phyloP scores from a whole-genome alignment of 1,139 yeast species.

The Zygoascus meyerae region DNA sequence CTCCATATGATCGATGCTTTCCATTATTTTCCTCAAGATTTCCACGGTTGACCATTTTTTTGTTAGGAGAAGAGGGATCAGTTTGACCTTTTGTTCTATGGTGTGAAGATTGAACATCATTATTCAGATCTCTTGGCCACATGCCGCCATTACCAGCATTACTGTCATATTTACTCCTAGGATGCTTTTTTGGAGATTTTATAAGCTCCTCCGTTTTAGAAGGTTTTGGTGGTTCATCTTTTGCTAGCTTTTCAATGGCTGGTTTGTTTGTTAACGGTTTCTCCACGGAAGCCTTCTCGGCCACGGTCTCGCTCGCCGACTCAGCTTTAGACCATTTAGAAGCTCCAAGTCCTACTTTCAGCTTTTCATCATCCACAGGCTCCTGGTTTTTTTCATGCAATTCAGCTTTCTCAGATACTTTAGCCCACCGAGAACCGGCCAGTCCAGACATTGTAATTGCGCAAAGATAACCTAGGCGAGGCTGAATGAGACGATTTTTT shows the following conservation, averaged over 20 bases:
- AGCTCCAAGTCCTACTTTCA: not conserved
- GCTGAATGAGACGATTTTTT: no score
- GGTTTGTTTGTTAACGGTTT: not conserved
- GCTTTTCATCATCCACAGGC: not conserved
- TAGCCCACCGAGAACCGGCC: constrained; percentile 5
- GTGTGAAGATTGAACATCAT: no score
- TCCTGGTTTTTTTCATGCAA: no score
- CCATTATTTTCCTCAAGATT: no score
- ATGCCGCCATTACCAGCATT: no score
- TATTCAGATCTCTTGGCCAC: no score
- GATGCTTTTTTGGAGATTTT: not conserved
- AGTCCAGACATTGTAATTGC: constrained; percentile 4
- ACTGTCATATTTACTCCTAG: not conserved
- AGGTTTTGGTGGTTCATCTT: not conserved
- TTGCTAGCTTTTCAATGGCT: not conserved
- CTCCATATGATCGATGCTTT: no score
- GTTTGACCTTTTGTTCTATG: no score
- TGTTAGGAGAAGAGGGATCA: no score
- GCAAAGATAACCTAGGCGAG: no score
- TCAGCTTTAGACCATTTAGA: constrained; percentile 3
- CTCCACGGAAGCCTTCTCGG: not conserved
- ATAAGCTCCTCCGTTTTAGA: not conserved
- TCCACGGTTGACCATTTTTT: no score
- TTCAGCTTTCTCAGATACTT: no score
- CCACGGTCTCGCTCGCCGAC: not conserved